A percentile compares a stretch with the other conserved stretches of the same genome.
phyloP scores from a whole-genome alignment of 2,329 filamentous ascomycete species.

The Colletotrichum salicis region DNA sequence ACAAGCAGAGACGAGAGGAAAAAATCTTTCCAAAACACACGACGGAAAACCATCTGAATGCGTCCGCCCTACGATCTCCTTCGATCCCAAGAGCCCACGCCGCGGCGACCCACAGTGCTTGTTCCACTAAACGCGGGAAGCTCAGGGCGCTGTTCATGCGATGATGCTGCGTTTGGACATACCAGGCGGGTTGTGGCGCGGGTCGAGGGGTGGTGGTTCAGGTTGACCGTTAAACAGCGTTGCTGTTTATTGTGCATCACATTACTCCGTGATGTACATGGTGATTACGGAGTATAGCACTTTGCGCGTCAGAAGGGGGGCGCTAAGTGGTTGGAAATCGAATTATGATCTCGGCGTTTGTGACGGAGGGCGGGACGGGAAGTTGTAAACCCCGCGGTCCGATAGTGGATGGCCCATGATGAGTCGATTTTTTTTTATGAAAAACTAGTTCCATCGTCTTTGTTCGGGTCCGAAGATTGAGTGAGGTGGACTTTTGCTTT shows the following conservation, averaged over 20 bases:
- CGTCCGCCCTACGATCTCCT: slow-evolving; percentile 14
- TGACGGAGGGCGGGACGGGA: slow-evolving; percentile 31
- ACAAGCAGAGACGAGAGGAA: neutral
- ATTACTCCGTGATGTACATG: too few species aligned
- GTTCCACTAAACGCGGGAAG: slow-evolving; percentile 24
- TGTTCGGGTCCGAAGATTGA: neutral
- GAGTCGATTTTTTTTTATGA: slow-evolving; percentile 5
- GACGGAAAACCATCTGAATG: slow-evolving; percentile 19
- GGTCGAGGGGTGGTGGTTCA: neutral
- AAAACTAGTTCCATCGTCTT: neutral
- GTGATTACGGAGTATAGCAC: neutral
- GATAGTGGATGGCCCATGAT: slow-evolving; percentile 12
- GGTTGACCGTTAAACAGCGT: neutral
- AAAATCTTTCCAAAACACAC: slow-evolving; percentile 1
- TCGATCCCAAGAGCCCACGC: slow-evolving; percentile 11
- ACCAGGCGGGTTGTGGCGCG: neutral
- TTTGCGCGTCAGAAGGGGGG: slow-evolving; percentile 3
- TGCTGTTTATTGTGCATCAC: neutral
- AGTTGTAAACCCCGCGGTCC: slow-evolving; percentile 30
- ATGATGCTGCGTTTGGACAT: slow-evolving; percentile 18
- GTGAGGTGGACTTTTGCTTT: neutral
- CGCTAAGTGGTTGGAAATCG: slow-evolving; percentile 23
- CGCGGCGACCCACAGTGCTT: slow-evolving; percentile 2
- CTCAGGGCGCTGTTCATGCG: slow-evolving; percentile 28
- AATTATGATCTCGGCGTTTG: slow-evolving; percentile 31